phyloP scores from a whole-genome alignment of 257 asterid species.

The Nicotiana otophora region DNA sequence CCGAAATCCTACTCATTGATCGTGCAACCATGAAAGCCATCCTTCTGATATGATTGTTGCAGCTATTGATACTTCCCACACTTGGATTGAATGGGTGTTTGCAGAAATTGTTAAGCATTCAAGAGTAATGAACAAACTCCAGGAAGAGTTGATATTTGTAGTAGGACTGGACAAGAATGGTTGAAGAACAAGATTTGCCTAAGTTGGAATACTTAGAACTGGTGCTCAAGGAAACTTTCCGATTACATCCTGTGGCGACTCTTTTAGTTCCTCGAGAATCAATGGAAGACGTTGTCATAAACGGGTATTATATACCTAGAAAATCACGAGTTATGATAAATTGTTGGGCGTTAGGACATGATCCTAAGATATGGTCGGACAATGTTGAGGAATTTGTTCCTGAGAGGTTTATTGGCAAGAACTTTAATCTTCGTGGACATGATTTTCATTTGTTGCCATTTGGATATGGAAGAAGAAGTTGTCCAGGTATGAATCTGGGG shows the following conservation, averaged over 20 bases:
- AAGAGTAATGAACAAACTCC: conserved; percentile 7
- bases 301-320: conserved; percentile 2
- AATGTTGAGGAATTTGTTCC: conserved; percentile 5
- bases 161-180: conserved; percentile 4
- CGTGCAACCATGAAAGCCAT: conserved; percentile 10
- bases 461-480: conserved; percentile 14
- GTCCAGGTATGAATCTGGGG: conserved; percentile 12
- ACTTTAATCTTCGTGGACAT: neutral
- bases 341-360: conserved; percentile 15
- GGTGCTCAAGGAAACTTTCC: conserved; percentile 10
- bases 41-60: conserved; percentile 13
- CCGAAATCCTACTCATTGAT: neutral
- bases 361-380: conserved; percentile 2
- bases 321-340: conserved; percentile 7
- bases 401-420: conserved; percentile 1
- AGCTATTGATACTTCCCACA: conserved; percentile 13
- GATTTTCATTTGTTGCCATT: conserved; percentile 9
- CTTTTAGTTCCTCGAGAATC: conserved; percentile 12
- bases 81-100: conserved; percentile 12
- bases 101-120: conserved; percentile 10
- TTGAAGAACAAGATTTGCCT: conserved; percentile 1
- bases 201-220: conserved; percentile 13
- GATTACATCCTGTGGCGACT: conserved; percentile 17
- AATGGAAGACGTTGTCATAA: neutral
- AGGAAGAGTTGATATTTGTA: neutral